A percentile compares a stretch with the other conserved stretches of the same genome.
phyloP scores from a whole-genome alignment of 2,329 filamentous ascomycete genomes.

The Aspergillus udagawae region DNA sequence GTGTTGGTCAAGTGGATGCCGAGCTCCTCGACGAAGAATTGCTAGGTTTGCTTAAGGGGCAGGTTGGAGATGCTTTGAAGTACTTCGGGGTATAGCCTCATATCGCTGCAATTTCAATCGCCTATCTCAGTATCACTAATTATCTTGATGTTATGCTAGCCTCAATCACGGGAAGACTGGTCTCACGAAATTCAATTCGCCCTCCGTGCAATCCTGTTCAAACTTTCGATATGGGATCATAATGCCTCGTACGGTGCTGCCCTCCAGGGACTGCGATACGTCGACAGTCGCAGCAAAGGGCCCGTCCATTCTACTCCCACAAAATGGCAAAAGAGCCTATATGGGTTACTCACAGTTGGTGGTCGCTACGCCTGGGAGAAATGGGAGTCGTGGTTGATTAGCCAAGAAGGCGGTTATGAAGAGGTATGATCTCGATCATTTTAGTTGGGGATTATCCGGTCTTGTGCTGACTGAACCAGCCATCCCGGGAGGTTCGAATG shows the following conservation, averaged over 20 bases:
- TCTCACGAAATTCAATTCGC: conserved; percentile 76
- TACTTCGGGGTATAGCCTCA: conserved; percentile 64
- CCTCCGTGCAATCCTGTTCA: conserved; percentile 79
- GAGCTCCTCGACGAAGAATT: conserved; percentile 93
- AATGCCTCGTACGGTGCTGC: conserved; percentile 91
- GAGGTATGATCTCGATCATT: conserved; percentile 32
- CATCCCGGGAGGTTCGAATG: conserved; percentile 48
- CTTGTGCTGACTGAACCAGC: conserved; percentile 25
- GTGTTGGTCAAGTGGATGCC: conserved; percentile 93
- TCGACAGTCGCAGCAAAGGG: conserved; percentile 68
- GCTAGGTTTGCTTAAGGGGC: conserved; percentile 74
- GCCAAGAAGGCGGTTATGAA: conserved; percentile 71
- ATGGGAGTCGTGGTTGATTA: conserved; percentile 82
- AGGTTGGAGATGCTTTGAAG: conserved; percentile 83
- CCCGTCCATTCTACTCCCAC: conserved; percentile 66
- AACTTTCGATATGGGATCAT: conserved; percentile 94
- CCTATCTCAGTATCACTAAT: neutral
- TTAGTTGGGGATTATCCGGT: neutral
- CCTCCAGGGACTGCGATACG: conserved; percentile 85
- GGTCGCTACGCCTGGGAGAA: conserved; percentile 88
- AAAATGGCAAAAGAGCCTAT: conserved; percentile 76
- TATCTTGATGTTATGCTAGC: conserved; percentile 22
- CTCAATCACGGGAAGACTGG: conserved; percentile 79
- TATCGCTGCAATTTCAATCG: neutral
- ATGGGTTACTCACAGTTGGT: conserved; percentile 80